These are phyloP conservation scores for Trifolium dubium DNA, from an alignment of 306 rosid genomes.

Conservation along the genomic window DNA sequence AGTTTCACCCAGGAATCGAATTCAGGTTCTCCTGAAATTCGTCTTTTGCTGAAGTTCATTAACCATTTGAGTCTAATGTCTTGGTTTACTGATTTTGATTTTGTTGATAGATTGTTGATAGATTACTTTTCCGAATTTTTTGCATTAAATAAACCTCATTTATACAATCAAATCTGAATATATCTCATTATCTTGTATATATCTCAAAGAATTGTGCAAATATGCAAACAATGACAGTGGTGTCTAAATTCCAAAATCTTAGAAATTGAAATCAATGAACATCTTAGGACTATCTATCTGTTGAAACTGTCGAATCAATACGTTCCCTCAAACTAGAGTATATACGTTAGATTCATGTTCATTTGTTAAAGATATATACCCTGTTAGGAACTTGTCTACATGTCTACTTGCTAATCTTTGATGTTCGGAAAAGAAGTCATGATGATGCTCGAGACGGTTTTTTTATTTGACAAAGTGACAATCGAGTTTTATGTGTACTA, in stretches of 20 bases:
- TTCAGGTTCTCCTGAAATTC: neutral
- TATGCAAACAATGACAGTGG: neutral
- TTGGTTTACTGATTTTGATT: neutral
- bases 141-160: neutral
- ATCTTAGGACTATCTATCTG: constrained; percentile 8
- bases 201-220: neutral
- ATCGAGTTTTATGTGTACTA: neutral
- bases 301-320: neutral
- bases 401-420: neutral
- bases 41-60: neutral
- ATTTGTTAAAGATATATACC: no score
- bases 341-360: no score
- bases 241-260: neutral
- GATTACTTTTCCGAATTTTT: constrained; percentile 1
- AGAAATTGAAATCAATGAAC: neutral
- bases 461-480: neutral
- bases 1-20: no score
- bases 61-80: no score
- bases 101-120: neutral
- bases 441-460: neutral
- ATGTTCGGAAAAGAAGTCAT: neutral
- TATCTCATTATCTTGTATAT: neutral
- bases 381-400: neutral
- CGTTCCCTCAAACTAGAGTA: neutral
- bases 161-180: neutral